Base-by-base conservation (phyloP, 139 green algal genomes). In the Volvox reticuliferus region DNA sequence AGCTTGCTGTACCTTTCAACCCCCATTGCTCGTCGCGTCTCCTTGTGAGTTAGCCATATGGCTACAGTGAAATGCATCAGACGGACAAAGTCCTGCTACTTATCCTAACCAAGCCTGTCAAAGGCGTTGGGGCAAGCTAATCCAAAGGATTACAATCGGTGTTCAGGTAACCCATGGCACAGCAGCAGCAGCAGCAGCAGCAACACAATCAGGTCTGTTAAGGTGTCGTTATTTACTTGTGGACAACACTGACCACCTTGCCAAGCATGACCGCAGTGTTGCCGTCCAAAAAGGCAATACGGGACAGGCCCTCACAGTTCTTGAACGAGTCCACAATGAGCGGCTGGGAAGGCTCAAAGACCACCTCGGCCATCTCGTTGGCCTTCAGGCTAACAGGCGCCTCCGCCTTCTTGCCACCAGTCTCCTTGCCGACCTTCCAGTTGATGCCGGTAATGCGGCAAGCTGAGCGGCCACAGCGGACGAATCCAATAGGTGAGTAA, bases 391-490 rank as follows among this genome's bases (percentile, higher is more conserved):
- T 93, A 89, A 97, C 93, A 88, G 97, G 96, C 18, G 87, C 93
- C 92, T 99, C 97, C 91, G 98, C 89, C 97, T 98, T 99, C 96
- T 99, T 99, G 93, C 97, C 97, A 91, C 97, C 97, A 82, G 97
- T 99, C 97, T 99, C 97, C 96, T 99, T 99, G 93, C 97, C 97
- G 32, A 98, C 95, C 97, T 99, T 99, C 97, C 96, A 98, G 95
- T 98, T 95, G 93, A 99, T 96, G 79, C 91, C 91, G 88, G 92
- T 95, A 68, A 99, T 96, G 82, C 95, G 94, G 97, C 97, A 99
- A 50, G 97, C 97, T 76, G 97, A 95, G 94, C 97, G 97, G 79
- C 97, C 97, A 92, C 96, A 98, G 84, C 97, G 97, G 81, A 99
- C 97, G 91, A 99, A 99, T 91, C 96, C 97, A 91, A 98, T 98